phyloP scores from a whole-genome alignment of 2,329 filamentous ascomycete species.

The Colletotrichum aenigma region DNA sequence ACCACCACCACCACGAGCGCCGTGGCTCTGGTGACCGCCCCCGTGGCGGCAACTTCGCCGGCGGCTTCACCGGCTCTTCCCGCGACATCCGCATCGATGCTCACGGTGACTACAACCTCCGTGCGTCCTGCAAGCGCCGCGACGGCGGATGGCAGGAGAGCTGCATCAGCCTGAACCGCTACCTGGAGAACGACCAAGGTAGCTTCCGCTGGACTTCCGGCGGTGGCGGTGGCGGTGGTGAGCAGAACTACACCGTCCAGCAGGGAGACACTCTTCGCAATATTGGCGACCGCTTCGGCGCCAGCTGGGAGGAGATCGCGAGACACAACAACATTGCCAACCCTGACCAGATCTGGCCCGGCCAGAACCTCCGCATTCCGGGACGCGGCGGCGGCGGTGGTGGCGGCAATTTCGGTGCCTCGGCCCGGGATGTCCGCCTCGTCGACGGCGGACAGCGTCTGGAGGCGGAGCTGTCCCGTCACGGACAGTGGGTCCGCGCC shows the following conservation, averaged over 20 bases:
- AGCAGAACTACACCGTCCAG: slow-evolving; percentile 38
- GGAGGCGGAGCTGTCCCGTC: slow-evolving; percentile 33
- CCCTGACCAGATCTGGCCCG: slow-evolving; percentile 46
- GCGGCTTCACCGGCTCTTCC: slow-evolving; percentile 31
- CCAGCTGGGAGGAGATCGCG: slow-evolving; percentile 42
- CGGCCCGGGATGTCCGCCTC: slow-evolving; percentile 38
- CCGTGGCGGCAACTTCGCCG: slow-evolving; percentile 33
- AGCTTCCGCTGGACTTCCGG: slow-evolving; percentile 38
- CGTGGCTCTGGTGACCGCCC: slow-evolving; percentile 19
- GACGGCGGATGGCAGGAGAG: slow-evolving; percentile 37
- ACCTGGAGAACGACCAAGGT: slow-evolving; percentile 39
- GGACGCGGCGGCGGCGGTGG: slow-evolving; percentile 23
- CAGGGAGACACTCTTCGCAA: slow-evolving; percentile 44
- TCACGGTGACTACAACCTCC: slow-evolving; percentile 36
- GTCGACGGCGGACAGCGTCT: slow-evolving; percentile 37
- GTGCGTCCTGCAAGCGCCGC: slow-evolving; percentile 34
- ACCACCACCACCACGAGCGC: slow-evolving; percentile 17
- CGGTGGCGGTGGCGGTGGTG: slow-evolving; percentile 23
- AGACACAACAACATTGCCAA: slow-evolving; percentile 42
- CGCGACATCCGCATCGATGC: slow-evolving; percentile 37
- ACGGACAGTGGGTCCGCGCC: slow-evolving; percentile 33
- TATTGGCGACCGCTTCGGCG: slow-evolving; percentile 36
- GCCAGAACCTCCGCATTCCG: slow-evolving; percentile 41
- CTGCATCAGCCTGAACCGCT: slow-evolving; percentile 37
- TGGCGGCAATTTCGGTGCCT: slow-evolving; percentile 35